A percentile compares a stretch with the other conserved stretches of the same genome.
These are phyloP conservation scores for Ogataea paraovalis DNA, from an alignment of 805 yeast species.

Conservation along the genomic window DNA sequence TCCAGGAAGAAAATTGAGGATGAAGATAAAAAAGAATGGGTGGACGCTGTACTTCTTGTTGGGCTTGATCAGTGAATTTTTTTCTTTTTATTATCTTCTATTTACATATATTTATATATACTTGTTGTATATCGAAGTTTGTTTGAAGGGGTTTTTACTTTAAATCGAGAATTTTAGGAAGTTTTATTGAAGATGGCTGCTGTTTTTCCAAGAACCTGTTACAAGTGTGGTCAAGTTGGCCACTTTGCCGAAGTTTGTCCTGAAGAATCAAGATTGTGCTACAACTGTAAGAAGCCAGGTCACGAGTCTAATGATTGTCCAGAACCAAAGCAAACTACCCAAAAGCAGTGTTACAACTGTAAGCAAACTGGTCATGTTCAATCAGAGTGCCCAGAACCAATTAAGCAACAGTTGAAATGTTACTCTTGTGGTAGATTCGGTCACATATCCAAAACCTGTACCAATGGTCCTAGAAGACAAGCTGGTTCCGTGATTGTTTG, in stretches of 20 bases:
- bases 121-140: background rate
- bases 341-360: conserved; percentile 91
- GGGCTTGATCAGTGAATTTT: background rate
- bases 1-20: background rate
- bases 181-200: conserved; percentile 22
- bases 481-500: conserved; percentile 50
- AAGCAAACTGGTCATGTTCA: conserved; percentile 88
- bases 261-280: conserved; percentile 81
- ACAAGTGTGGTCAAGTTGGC: conserved; percentile 89
- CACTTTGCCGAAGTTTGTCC: conserved; percentile 87
- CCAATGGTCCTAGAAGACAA: conserved; percentile 30
- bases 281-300: conserved; percentile 88
- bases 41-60: background rate
- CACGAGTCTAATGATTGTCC: conserved; percentile 89
- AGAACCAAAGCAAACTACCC: conserved; percentile 77
- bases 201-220: conserved; percentile 64
- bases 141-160: background rate
- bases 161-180: background rate
- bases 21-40: background rate
- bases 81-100: background rate
- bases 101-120: background rate
- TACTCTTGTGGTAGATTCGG: conserved; percentile 76
- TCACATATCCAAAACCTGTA: conserved; percentile 77
- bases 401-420: conserved; percentile 60
- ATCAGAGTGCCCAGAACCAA: conserved; percentile 71